Conservation (phyloP, 78 protist species). For the Dictyostelium purpureum region DNA sequence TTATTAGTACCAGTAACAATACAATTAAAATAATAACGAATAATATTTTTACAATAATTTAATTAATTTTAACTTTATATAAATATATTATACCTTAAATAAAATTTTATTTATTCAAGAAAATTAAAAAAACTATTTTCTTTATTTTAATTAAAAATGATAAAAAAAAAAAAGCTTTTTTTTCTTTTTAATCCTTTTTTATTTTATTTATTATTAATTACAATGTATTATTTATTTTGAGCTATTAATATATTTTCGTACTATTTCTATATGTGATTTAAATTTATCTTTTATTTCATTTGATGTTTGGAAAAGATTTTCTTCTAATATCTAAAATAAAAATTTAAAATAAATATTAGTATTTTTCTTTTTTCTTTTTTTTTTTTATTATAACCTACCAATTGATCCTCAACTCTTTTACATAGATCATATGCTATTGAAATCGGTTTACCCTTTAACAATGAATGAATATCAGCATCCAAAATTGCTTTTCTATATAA, state of each 20-base stretch:
- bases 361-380: too few species aligned
- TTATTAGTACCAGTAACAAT: too few species aligned
- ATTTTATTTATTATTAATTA: background rate
- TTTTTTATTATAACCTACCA: background rate
- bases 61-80: too few species aligned
- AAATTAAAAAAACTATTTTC: too few species aligned
- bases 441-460: conserved; percentile 21
- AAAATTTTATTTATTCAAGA: too few species aligned
- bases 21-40: too few species aligned
- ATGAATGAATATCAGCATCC: conserved; percentile 34
- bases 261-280: conserved; percentile 35
- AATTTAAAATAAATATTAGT: background rate
- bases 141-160: too few species aligned
- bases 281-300: conserved; percentile 47
- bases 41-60: too few species aligned
- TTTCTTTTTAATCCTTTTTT: too few species aligned
- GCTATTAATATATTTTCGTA: conserved; percentile 37
- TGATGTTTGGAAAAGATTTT: conserved; percentile 62
- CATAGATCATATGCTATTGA: conserved; percentile 40
- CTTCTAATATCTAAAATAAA: conserved; percentile 54
- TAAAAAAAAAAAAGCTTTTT: too few species aligned
- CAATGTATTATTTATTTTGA: too few species aligned
- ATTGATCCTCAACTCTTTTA: conserved; percentile 69
- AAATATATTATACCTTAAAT: too few species aligned
- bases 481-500: conserved; percentile 52